Conservation (phyloP, 441 rosid genomes). For the Pelargonium cotyledonis region DNA sequence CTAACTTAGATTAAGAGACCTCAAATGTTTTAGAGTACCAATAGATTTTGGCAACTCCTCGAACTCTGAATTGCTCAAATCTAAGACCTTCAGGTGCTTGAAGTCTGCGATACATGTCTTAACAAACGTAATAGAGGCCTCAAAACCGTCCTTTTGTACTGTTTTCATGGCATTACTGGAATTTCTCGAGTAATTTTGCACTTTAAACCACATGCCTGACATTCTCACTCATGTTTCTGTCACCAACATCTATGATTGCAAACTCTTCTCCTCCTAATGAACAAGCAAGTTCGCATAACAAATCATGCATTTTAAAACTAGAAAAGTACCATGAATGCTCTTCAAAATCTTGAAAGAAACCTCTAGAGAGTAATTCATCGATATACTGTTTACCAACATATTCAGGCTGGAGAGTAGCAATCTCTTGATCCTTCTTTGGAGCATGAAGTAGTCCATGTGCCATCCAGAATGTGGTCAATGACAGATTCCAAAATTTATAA, state of each 20-base stretch:
- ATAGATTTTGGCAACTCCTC: neutral
- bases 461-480: neutral
- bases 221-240: neutral
- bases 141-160: neutral
- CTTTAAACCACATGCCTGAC: neutral
- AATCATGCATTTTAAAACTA: neutral
- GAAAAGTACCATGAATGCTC: neutral
- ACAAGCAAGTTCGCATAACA: neutral
- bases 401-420: neutral
- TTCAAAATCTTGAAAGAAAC: neutral
- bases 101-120: neutral
- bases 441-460: neutral
- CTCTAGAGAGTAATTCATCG: neutral
- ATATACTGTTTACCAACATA: neutral
- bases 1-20: neutral
- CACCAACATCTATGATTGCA: neutral
- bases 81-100: neutral
- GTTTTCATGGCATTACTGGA: neutral
- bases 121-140: neutral
- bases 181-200: rapidly evolving
- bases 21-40: neutral
- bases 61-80: neutral
- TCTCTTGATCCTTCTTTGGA: neutral
- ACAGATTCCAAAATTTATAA: neutral
- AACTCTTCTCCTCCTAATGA: neutral